A percentile compares a stretch with the other conserved stretches of the same genome.
These are phyloP conservation scores for Drechmeria coniospora DNA, from an alignment of 2,329 filamentous ascomycete species.

Conservation along the genomic window DNA sequence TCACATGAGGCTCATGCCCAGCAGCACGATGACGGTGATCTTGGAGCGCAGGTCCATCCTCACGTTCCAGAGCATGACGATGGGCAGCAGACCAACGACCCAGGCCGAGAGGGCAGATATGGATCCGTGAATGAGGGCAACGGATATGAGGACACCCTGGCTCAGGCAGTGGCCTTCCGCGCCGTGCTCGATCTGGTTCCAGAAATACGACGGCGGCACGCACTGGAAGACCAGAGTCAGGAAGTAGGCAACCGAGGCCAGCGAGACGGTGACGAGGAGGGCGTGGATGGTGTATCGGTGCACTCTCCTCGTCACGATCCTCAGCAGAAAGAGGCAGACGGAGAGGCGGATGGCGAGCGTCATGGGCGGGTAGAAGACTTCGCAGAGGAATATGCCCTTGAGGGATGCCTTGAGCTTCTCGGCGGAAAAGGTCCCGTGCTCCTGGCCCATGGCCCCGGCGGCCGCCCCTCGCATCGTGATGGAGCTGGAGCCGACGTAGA, in stretches of 20 bases:
- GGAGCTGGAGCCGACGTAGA: background rate
- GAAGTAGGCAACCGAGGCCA: constrained; percentile 1
- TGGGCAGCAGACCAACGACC: constrained; percentile 2
- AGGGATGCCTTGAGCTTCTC: background rate
- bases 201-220: constrained; percentile 3
- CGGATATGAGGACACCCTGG: background rate
- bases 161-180: constrained; percentile 1
- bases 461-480: constrained; percentile 1
- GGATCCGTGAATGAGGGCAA: constrained; percentile 1
- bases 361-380: constrained; percentile 1
- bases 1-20: constrained; percentile 4
- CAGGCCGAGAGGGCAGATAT: constrained; percentile 2
- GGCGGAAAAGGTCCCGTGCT: background rate
- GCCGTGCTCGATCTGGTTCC: constrained; percentile 1
- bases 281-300: constrained; percentile 1
- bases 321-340: constrained; percentile 3
- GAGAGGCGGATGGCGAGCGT: constrained; percentile 3
- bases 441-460: constrained; percentile 1
- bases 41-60: constrained; percentile 2
- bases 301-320: constrained; percentile 1
- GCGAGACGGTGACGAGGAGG: constrained; percentile 1
- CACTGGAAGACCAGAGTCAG: constrained; percentile 2
- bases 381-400: constrained; percentile 3
- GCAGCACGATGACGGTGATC: constrained; percentile 1
- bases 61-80: constrained; percentile 2